phyloP scores from a whole-genome alignment of 441 rosid species.

The Brassica balearica region DNA sequence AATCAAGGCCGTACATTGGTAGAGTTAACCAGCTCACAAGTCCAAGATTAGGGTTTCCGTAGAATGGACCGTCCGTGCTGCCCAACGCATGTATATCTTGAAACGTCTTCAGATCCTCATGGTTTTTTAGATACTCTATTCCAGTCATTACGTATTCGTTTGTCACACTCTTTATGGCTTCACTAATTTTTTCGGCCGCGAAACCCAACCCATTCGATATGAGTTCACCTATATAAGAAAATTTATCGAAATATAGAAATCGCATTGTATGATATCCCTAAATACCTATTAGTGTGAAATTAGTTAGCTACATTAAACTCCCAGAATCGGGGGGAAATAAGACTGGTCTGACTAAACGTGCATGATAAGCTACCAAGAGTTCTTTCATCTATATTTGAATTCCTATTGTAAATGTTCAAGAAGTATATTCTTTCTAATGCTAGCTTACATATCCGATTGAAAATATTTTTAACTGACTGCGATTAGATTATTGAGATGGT shows the following conservation, averaged over 20 bases:
- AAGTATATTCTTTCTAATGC: conserved; percentile 3
- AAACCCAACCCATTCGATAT: conserved; percentile 51
- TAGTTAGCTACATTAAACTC: background rate
- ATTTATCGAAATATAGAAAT: background rate
- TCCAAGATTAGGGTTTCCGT: conserved; percentile 66
- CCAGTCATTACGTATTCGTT: conserved; percentile 50
- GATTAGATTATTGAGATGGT: background rate
- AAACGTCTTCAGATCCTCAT: conserved; percentile 50
- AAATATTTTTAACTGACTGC: background rate
- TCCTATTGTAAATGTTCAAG: background rate
- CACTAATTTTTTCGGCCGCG: conserved; percentile 50
- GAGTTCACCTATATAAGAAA: conserved; percentile 44
- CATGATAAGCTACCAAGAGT: conserved; percentile 3
- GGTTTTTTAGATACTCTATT: conserved; percentile 55
- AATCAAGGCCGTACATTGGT: conserved; percentile 61
- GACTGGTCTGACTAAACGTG: background rate
- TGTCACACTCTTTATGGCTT: conserved; percentile 54
- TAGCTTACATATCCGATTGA: background rate
- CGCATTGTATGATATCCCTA: background rate
- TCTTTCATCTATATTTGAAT: background rate
- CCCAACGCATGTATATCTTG: conserved; percentile 58
- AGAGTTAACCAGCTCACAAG: conserved; percentile 68
- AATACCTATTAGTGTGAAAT: background rate
- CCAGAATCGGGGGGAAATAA: background rate
- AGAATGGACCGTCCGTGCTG: conserved; percentile 57